phyloP scores from a whole-genome alignment of 768 basidiomycete species.

The Auricularia cornea region DNA sequence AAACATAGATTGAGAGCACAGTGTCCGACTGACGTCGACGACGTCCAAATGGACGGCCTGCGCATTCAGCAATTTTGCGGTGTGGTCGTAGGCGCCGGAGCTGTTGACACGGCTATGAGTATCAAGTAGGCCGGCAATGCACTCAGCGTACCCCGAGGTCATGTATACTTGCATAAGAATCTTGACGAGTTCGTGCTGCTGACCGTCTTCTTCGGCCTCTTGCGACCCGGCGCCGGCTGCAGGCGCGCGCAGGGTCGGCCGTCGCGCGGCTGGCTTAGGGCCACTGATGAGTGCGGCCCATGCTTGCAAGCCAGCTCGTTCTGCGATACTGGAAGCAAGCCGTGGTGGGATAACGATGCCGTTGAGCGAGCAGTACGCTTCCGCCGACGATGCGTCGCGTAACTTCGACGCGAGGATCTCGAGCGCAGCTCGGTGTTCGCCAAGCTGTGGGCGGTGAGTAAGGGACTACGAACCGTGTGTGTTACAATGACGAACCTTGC shows the following conservation, averaged over 20 bases:
- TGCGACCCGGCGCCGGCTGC: conserved; percentile 15
- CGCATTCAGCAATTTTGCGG: conserved; percentile 64
- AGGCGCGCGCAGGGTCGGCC: conserved; percentile 18
- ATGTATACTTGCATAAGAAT: conserved; percentile 77
- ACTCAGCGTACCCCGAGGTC: conserved; percentile 61
- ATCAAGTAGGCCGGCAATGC: too few species aligned
- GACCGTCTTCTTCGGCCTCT: conserved; percentile 35
- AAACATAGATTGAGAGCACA: neutral
- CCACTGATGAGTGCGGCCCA: conserved; percentile 44
- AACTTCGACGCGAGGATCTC: conserved; percentile 59
- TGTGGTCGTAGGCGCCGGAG: conserved; percentile 42
- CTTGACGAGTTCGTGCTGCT: conserved; percentile 54
- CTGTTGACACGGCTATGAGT: conserved; percentile 27
- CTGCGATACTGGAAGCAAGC: conserved; percentile 43
- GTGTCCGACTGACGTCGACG: conserved; percentile 51
- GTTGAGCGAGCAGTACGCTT: conserved; percentile 76
- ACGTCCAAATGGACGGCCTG: conserved; percentile 75
- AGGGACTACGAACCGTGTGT: too few species aligned
- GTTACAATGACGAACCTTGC: conserved; percentile 63
- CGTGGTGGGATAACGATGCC: conserved; percentile 65
- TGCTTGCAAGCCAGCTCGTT: conserved; percentile 39
- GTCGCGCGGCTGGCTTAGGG: neutral
- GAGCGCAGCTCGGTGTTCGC: conserved; percentile 56
- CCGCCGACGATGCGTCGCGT: conserved; percentile 68
- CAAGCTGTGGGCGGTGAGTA: conserved; percentile 34